Conservation (phyloP, 495 filamentous ascomycete species). For the Xylaria longipes region DNA sequence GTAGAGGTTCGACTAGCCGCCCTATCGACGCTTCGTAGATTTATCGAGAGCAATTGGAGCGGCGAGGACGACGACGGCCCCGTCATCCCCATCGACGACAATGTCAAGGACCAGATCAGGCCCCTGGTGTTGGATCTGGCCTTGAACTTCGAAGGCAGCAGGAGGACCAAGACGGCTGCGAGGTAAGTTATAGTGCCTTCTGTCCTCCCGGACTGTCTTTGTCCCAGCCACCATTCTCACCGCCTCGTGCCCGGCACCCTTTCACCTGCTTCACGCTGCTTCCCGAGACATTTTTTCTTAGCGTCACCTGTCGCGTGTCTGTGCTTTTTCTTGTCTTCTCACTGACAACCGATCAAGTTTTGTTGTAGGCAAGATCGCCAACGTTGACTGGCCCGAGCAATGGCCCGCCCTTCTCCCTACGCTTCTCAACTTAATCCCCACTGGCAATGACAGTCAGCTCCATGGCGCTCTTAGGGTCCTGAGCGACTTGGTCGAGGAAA, state of each 20-base stretch:
- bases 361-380: constrained; percentile 95
- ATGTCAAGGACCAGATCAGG: constrained; percentile 75
- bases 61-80: constrained; percentile 63
- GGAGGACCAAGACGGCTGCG: constrained; percentile 83
- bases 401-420: constrained; percentile 87
- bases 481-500: constrained; percentile 89
- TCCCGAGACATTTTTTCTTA: constrained; percentile 5
- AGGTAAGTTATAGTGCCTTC: constrained; percentile 50
- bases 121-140: constrained; percentile 74
- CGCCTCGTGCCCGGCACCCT: not conserved
- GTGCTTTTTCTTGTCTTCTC: not conserved
- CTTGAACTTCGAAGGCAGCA: constrained; percentile 74
- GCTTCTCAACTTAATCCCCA: constrained; percentile 76
- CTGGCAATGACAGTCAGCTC: constrained; percentile 74
- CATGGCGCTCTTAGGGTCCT: constrained; percentile 89
- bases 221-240: not conserved
- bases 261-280: not conserved
- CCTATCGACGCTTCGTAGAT: constrained; percentile 77
- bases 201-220: not conserved
- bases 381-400: constrained; percentile 88
- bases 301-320: not conserved
- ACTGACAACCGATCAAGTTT: constrained; percentile 55
- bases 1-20: constrained; percentile 82
- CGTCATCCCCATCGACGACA: constrained; percentile 68
- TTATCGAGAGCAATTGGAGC: constrained; percentile 81